A percentile compares a stretch with the other conserved stretches of the same genome.
Evolutionary conservation across 208 protist genomes (phyloP).

Genomic region (Crithidia expoeki): DNA sequence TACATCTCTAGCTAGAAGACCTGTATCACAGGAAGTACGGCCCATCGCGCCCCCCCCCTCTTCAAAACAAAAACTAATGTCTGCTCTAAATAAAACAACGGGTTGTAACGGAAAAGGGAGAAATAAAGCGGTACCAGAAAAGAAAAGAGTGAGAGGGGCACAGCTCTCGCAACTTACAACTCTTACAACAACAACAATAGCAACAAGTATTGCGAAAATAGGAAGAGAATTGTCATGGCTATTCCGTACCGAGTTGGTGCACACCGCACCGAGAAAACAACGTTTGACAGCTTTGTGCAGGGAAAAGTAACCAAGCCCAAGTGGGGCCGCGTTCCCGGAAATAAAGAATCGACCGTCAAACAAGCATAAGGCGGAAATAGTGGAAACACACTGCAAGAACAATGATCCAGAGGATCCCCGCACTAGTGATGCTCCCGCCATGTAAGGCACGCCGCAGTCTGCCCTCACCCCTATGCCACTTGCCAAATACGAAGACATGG

Average conservation of each 20-base stretch:
- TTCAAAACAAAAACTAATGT: too few species aligned
- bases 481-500: constrained; percentile 97
- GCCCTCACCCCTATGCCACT: constrained; percentile 47
- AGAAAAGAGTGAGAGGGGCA: constrained; percentile 1
- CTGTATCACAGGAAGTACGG: too few species aligned
- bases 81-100: too few species aligned
- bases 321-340: too few species aligned
- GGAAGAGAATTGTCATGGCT: too few species aligned
- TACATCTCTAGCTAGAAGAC: too few species aligned
- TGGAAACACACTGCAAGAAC: constrained; percentile 83
- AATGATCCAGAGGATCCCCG: constrained; percentile 39
- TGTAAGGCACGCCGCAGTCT: constrained; percentile 48
- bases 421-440: constrained; percentile 48
- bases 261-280: neutral
- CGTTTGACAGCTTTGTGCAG: too few species aligned
- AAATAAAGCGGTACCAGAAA: neutral
- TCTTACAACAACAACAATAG: neutral
- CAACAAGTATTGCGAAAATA: neutral
- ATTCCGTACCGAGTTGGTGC: too few species aligned
- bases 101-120: neutral
- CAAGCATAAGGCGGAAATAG: constrained; percentile 93
- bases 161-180: neutral
- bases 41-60: too few species aligned
- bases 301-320: neutral
- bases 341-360: neutral